phyloP scores from a whole-genome alignment of 768 basidiomycete genomes.

The Pisolithus microcarpus region DNA sequence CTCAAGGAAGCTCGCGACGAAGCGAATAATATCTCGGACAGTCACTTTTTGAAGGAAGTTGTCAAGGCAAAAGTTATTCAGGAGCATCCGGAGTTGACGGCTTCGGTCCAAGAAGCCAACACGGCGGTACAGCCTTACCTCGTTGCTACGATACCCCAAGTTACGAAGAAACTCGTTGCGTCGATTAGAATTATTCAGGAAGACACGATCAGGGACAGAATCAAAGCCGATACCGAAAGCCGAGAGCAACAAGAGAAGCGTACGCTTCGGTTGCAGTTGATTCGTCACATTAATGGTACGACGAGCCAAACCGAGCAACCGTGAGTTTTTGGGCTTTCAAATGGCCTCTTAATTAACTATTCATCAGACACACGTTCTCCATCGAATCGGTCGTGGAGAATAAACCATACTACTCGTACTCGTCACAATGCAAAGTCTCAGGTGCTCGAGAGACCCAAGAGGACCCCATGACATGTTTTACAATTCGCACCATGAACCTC shows the following conservation, averaged over 20 bases:
- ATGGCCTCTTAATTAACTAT: not conserved
- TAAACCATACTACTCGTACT: not conserved
- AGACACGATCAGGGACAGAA: not conserved
- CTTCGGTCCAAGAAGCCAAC: not conserved
- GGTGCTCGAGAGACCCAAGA: constrained; percentile 8
- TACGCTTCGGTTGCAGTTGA: constrained; percentile 11
- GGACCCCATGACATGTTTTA: constrained; percentile 13
- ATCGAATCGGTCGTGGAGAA: constrained; percentile 1
- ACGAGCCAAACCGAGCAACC: constrained; percentile 2
- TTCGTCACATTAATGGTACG: constrained; percentile 11
- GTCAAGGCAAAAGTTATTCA: constrained; percentile 3
- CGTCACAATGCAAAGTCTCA: constrained; percentile 1
- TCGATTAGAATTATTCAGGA: constrained; percentile 8
- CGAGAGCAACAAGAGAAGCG: constrained; percentile 6
- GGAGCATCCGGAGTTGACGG: not conserved
- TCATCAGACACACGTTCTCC: constrained; percentile 4
- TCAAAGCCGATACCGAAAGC: not conserved
- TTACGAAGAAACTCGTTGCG: constrained; percentile 6
- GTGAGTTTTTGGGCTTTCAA: constrained; percentile 3
- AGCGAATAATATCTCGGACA: constrained; percentile 5
- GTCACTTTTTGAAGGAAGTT: constrained; percentile 11
- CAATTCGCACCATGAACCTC: constrained; percentile 22
- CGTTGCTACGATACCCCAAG: not conserved
- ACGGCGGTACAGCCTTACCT: not conserved
- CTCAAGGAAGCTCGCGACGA: not conserved